phyloP scores from a whole-genome alignment of 1,284 basidiomycete genomes.

The Crepidotus sp. region DNA sequence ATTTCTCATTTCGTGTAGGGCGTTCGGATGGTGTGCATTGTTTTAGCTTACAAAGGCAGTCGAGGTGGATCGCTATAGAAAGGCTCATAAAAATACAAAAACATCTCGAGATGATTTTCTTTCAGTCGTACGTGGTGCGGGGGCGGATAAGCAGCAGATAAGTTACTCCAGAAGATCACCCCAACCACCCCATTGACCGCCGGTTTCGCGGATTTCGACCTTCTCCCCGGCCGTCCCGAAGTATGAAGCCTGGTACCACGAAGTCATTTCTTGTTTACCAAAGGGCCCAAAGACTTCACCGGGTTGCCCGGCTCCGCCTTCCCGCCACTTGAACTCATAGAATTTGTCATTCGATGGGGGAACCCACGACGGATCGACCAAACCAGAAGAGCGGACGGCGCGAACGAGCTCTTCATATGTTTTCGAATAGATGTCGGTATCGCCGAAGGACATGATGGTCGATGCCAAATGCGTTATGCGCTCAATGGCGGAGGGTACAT shows the following conservation, averaged over 20 bases:
- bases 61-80: neutral
- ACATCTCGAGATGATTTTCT: neutral
- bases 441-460: constrained; percentile 72
- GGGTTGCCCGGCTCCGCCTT: constrained; percentile 38
- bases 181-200: constrained; percentile 68
- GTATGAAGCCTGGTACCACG: constrained; percentile 69
- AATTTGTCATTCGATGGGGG: constrained; percentile 68
- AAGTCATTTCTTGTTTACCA: constrained; percentile 61
- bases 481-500: constrained; percentile 54
- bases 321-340: constrained; percentile 75
- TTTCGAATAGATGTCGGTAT: constrained; percentile 75
- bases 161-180: constrained; percentile 35
- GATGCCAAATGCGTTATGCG: constrained; percentile 76
- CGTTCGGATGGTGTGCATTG: neutral
- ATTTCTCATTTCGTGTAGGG: constrained; percentile 55
- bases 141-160: constrained; percentile 1
- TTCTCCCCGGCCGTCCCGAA: constrained; percentile 70
- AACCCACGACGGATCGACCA: constrained; percentile 59
- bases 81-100: neutral
- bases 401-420: constrained; percentile 79
- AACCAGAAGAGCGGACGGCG: constrained; percentile 59
- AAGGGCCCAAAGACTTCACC: constrained; percentile 69
- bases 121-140: neutral
- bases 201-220: constrained; percentile 54
- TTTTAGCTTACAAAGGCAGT: neutral